These are phyloP conservation scores for Saturnispora zaruensis DNA, from an alignment of 805 yeast genomes.

Conservation along the genomic window DNA sequence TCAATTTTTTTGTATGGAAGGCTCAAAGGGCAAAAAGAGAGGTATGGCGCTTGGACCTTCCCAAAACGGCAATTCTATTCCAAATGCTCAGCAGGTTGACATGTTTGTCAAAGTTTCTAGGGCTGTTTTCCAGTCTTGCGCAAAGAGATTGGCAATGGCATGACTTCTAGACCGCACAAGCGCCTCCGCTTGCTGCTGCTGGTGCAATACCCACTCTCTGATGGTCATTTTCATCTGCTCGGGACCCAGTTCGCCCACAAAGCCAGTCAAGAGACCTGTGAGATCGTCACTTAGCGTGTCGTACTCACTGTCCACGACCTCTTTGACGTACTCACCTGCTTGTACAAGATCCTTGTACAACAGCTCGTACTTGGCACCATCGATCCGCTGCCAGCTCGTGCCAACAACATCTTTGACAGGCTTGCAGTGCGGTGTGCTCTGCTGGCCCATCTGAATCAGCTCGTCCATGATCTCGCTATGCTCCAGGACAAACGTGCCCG, in stretches of 20 bases:
- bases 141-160: conserved; percentile 40
- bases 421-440: conserved; percentile 15
- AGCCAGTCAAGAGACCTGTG: conserved; percentile 56
- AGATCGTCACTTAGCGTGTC: conserved; percentile 45
- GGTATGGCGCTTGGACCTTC: background rate
- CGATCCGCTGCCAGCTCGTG: conserved; percentile 16
- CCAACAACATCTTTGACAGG: background rate
- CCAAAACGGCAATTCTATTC: background rate
- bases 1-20: background rate
- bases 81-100: background rate
- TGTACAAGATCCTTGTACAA: conserved; percentile 26
- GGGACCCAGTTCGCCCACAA: conserved; percentile 61
- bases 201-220: conserved; percentile 56
- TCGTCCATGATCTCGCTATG: conserved; percentile 15
- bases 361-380: conserved; percentile 22
- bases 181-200: conserved; percentile 45
- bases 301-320: conserved; percentile 28
- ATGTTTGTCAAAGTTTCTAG: conserved; percentile 20
- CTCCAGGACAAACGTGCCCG: background rate
- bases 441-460: conserved; percentile 9
- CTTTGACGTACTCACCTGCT: conserved; percentile 24
- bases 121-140: conserved; percentile 43
- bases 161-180: conserved; percentile 40
- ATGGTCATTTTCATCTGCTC: conserved; percentile 62
- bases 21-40: background rate